Conservation (phyloP, 148 eudicot genomes). For the Rhododendron mucronatum region DNA sequence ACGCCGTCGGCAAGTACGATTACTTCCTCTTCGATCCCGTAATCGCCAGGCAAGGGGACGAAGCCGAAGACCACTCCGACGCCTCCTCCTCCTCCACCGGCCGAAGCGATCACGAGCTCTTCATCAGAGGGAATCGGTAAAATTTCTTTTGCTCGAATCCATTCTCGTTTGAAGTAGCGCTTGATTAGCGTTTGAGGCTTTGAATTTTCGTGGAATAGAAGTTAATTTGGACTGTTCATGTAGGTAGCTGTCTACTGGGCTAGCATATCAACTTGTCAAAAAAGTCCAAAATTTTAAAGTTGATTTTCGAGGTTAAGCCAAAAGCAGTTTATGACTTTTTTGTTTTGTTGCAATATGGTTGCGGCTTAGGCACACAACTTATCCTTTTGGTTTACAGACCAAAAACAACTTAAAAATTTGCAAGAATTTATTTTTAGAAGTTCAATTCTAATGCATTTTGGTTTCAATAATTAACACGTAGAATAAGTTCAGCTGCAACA, state of each 20-base stretch:
- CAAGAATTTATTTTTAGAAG: neutral
- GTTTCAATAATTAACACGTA: neutral
- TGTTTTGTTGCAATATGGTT: no score
- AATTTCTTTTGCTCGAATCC: neutral
- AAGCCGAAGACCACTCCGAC: conserved; percentile 24
- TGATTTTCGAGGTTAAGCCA: neutral
- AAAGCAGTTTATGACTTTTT: neutral
- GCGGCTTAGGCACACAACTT: neutral
- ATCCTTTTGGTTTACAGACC: neutral
- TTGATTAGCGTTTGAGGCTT: neutral
- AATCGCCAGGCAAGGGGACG: conserved; percentile 35
- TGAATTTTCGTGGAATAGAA: neutral
- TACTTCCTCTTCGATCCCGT: conserved; percentile 79
- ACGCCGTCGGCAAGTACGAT: conserved; percentile 38
- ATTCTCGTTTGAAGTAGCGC: neutral
- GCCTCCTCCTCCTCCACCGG: conserved; percentile 28
- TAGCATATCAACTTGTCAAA: neutral
- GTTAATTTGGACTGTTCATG: neutral
- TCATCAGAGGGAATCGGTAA: conserved; percentile 79
- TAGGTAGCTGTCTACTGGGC: neutral
- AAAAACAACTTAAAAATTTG: neutral
- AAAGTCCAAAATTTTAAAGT: neutral
- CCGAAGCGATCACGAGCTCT: conserved; percentile 73
- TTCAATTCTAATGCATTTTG: neutral
- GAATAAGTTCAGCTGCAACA: neutral